Evolutionary conservation across 2,329 filamentous ascomycete genomes (phyloP).

Genomic region (Cercospora nicotianae): DNA sequence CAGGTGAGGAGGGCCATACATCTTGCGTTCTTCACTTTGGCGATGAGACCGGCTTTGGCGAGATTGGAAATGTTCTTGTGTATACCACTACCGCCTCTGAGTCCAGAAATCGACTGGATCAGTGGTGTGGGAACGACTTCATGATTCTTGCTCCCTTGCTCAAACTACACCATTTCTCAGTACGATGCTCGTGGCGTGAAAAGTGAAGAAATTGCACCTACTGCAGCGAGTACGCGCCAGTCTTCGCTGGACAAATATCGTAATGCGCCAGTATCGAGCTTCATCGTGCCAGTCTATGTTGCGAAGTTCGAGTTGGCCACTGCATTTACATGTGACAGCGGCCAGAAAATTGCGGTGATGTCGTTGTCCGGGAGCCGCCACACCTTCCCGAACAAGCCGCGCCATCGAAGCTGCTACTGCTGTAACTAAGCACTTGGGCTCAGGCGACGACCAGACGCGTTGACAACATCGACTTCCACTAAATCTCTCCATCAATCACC

Average conservation of each 20-base stretch:
- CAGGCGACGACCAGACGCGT: slow-evolving; percentile 14
- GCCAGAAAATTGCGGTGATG: slow-evolving; percentile 16
- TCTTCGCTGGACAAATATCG: slow-evolving; percentile 90
- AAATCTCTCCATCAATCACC: background rate
- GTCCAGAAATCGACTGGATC: slow-evolving; percentile 79
- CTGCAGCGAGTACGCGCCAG: slow-evolving; percentile 91
- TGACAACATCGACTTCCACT: slow-evolving; percentile 3
- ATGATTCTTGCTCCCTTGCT: slow-evolving; percentile 93
- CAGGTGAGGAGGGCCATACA: slow-evolving; percentile 48
- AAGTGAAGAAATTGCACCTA: slow-evolving; percentile 49
- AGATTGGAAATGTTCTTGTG: slow-evolving; percentile 85
- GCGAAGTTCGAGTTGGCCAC: background rate
- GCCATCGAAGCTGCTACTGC: slow-evolving; percentile 5
- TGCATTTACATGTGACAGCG: slow-evolving; percentile 8
- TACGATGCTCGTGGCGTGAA: background rate
- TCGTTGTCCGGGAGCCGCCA: slow-evolving; percentile 7
- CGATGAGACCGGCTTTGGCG: slow-evolving; percentile 89
- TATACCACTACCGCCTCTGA: slow-evolving; percentile 73
- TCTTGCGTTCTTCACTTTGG: slow-evolving; percentile 88
- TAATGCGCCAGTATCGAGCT: slow-evolving; percentile 89
- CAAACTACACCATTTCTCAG: slow-evolving; percentile 61
- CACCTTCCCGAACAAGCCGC: slow-evolving; percentile 4
- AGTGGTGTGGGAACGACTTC: slow-evolving; percentile 90
- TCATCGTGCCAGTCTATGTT: slow-evolving; percentile 60
- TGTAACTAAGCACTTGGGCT: slow-evolving; percentile 1